Base-by-base conservation (phyloP, 2,329 filamentous ascomycete genomes). In the Fusarium sp. region DNA sequence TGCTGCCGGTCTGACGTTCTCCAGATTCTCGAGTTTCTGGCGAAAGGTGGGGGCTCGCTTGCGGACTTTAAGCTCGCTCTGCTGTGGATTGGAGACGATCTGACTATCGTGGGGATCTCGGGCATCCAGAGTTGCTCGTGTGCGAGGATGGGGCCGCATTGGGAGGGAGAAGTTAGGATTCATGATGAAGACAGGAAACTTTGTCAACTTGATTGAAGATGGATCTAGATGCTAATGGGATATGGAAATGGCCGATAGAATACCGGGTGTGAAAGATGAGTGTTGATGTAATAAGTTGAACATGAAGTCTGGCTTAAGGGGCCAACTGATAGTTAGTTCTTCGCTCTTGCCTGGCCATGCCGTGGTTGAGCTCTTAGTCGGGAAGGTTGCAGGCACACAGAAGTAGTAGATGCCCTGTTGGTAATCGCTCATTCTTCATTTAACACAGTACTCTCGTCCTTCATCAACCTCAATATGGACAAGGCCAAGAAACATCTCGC, bases 141-240 rank as follows among this genome's bases (percentile, higher is more conserved):
- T 7, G 7, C 34, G 46, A 32, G 63, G 51, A 43, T 38, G 49
- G n/a, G 62, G 44, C 9, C 64, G 67, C 19, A 68, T 43, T 23
- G 69, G 68, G 15, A 71, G 61, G 14, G 44, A 44, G 43, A 65
- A 53, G 42, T 45, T 56, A 20, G 67, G 51, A 46, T 60, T 40
- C 72, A 75, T 75, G 56, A 21, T 45, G 24, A 54, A 39, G n/a
- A 28, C 17, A 32, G 26, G 38, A 46, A 50, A 20, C n/a, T 36
- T 26, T 46, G 39, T 36, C 50, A 45, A 15, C n/a, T 46, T 20
- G 36, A 47, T 30, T 20, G 9, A 21, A 47, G 36, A 43, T 12
- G 23, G 42, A n/a, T 21, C 38, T 40, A 28, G 24, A 60, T 60
- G 45, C 21, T 44, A 40, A 30, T 60, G 38, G 34, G n/a, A 39